These are phyloP conservation scores for Lonicera japonica DNA, from an alignment of 129 eudicot genomes.

Conservation along the genomic window DNA sequence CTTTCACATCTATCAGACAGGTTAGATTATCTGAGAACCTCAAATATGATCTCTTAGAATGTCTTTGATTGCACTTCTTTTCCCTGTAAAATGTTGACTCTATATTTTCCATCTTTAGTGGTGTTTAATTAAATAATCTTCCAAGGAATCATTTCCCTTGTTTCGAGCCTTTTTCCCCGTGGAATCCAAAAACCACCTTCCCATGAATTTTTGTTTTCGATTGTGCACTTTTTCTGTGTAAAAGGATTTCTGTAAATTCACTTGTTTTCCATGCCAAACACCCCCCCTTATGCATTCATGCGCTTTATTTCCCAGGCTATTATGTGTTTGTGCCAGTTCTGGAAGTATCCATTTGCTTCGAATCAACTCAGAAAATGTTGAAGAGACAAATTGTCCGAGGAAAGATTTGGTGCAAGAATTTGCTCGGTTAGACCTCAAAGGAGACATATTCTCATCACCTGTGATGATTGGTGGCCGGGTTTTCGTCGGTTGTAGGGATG, in stretches of 20 bases:
- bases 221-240: too few relatives aligned
- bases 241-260: too few relatives aligned
- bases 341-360: slow-evolving; percentile 55
- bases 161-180: too few relatives aligned
- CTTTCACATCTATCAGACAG: slow-evolving; percentile 34
- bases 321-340: slow-evolving; percentile 76
- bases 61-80: too few relatives aligned
- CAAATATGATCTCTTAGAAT: not conserved
- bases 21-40: slow-evolving; percentile 8
- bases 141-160: too few relatives aligned
- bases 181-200: too few relatives aligned
- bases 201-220: too few relatives aligned
- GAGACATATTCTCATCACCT: slow-evolving; percentile 87
- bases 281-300: too few relatives aligned
- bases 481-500: slow-evolving; percentile 88
- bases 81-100: too few relatives aligned
- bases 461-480: slow-evolving; percentile 79
- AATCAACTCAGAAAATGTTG: slow-evolving; percentile 21
- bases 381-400: slow-evolving; percentile 6
- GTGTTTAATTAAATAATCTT: too few relatives aligned
- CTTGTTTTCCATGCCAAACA: too few relatives aligned
- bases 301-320: slow-evolving; percentile 39
- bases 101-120: too few relatives aligned
- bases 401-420: slow-evolving; percentile 36
- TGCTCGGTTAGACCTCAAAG: slow-evolving; percentile 59